phyloP scores from a whole-genome alignment of 169 alveolate species.

The Plasmodium blacklocki region DNA sequence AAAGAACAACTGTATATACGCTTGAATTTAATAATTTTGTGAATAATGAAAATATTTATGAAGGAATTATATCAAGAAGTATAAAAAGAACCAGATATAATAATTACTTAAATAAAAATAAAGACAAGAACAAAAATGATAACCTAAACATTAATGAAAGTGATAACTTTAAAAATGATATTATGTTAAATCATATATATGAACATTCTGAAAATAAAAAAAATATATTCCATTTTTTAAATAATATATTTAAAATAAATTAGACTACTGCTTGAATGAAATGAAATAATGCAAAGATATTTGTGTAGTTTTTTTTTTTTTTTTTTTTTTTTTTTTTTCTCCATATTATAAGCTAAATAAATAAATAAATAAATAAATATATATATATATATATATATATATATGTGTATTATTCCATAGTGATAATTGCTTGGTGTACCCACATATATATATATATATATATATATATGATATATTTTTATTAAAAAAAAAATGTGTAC shows the following conservation, averaged over 20 bases:
- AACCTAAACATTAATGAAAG: conserved; percentile 1
- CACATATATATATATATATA: not conserved
- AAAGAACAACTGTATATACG: conserved; percentile 56
- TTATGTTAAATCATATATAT: no score
- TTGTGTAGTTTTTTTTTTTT: no score
- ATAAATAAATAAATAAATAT: not conserved
- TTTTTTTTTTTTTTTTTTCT: no score
- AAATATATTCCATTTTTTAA: conserved; percentile 38
- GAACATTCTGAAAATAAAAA: conserved; percentile 27
- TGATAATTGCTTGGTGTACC: not conserved
- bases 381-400: not conserved
- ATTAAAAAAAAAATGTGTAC: no score
- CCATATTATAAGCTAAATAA: not conserved
- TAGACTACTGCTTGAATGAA: not conserved
- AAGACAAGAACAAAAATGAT: not conserved
- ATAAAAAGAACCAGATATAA: not conserved
- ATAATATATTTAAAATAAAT: conserved; percentile 42
- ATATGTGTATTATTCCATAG: not conserved
- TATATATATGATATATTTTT: not conserved
- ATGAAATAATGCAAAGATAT: no score
- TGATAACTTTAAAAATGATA: not conserved
- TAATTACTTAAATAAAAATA: not conserved
- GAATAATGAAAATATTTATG: conserved; percentile 7
- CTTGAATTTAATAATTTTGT: conserved; percentile 46
- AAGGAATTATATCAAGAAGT: not conserved